Percentiles rank a stretch among this genome's conserved stretches.
phyloP scores from a whole-genome alignment of 176 grass and related monocot species.

The Thinopyrum elongatum region DNA sequence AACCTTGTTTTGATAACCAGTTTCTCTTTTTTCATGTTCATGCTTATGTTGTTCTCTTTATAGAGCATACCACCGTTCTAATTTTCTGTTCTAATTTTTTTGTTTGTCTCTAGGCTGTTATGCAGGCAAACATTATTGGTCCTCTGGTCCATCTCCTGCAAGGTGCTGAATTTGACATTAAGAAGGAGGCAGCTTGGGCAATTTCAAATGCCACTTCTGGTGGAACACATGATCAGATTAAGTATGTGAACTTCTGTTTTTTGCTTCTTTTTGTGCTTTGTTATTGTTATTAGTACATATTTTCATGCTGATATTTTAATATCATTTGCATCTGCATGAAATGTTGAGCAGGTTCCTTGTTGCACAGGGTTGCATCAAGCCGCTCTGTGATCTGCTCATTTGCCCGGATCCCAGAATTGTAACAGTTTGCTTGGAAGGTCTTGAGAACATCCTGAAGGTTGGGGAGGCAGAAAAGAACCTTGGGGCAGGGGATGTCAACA shows the following conservation, averaged over 20 bases:
- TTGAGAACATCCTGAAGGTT: conserved; percentile 86
- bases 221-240: conserved; percentile 68
- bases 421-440: conserved; percentile 86
- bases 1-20: not conserved
- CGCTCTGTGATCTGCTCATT: conserved; percentile 82
- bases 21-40: not conserved
- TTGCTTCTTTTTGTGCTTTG: not conserved
- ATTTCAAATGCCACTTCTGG: conserved; percentile 84
- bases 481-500: conserved; percentile 63
- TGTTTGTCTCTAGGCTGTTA: conserved; percentile 48
- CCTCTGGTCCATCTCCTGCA: conserved; percentile 66
- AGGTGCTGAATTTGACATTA: conserved; percentile 80
- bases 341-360: conserved; percentile 62
- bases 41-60: not conserved
- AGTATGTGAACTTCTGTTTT: conserved; percentile 24
- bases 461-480: conserved; percentile 76
- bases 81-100: conserved; percentile 16
- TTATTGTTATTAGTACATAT: not conserved
- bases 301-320: not conserved
- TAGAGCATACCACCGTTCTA: not conserved
- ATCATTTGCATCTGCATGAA: not conserved
- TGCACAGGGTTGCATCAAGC: conserved; percentile 88
- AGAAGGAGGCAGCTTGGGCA: conserved; percentile 74
- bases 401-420: conserved; percentile 88
- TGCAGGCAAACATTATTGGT: conserved; percentile 52